phyloP scores from a whole-genome alignment of 768 basidiomycete species.

The Lactarius trivialis region DNA sequence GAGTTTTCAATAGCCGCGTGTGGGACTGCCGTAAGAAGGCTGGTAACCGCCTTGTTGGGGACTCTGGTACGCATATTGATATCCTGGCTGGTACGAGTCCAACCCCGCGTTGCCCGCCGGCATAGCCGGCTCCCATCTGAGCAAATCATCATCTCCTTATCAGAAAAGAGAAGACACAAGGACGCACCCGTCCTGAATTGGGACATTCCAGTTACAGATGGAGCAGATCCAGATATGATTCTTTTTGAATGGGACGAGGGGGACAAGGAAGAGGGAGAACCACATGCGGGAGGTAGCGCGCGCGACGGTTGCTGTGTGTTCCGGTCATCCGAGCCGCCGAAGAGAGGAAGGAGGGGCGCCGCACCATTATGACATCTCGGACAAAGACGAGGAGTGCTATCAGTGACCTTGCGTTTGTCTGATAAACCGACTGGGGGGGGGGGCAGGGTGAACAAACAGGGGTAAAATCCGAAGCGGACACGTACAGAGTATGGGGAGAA shows the following conservation, averaged over 20 bases:
- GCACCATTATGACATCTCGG: conserved; percentile 64
- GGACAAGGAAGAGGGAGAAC: conserved; percentile 75
- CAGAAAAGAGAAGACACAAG: neutral
- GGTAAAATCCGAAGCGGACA: neutral
- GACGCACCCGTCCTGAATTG: conserved; percentile 45
- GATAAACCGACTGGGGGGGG: conserved; percentile 54
- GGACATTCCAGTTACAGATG: conserved; percentile 61
- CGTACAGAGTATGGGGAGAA: conserved; percentile 33
- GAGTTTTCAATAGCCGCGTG: conserved; percentile 3
- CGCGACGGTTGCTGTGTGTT: conserved; percentile 47
- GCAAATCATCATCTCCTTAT: neutral
- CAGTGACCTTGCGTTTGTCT: conserved; percentile 50
- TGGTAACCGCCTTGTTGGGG: conserved; percentile 34
- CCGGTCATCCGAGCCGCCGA: conserved; percentile 4
- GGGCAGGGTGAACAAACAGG: conserved; percentile 11
- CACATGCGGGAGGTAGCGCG: conserved; percentile 59
- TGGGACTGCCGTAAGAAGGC: conserved; percentile 16
- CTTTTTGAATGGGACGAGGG: conserved; percentile 56
- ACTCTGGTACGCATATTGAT: conserved; percentile 33
- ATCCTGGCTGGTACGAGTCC: conserved; percentile 24
- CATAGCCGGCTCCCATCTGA: conserved; percentile 26
- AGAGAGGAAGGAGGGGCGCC: conserved; percentile 28
- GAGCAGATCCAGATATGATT: conserved; percentile 64
- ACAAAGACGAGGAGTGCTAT: conserved; percentile 50
- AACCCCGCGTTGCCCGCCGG: conserved; percentile 12